phyloP scores from a whole-genome alignment of 2,329 filamentous ascomycete genomes.

The Proliferodiscus dingleyae region DNA sequence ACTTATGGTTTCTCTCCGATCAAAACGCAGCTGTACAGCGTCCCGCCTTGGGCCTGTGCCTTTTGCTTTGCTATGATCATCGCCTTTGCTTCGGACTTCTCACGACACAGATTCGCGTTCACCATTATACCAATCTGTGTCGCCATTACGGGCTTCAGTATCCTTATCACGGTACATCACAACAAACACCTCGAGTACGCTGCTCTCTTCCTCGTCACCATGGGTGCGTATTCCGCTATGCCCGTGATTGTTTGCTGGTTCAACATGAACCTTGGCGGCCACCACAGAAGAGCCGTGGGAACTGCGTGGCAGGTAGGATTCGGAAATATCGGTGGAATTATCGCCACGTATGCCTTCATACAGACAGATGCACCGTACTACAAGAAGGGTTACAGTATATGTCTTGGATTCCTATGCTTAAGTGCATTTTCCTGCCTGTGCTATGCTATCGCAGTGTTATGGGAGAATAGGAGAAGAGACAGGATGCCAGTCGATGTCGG shows the following conservation, averaged over 20 bases:
- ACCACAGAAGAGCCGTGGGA: slow-evolving; percentile 65
- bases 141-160: slow-evolving; percentile 68
- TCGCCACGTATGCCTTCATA: slow-evolving; percentile 68
- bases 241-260: slow-evolving; percentile 82
- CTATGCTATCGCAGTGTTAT: slow-evolving; percentile 55
- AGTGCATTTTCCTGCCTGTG: slow-evolving; percentile 55
- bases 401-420: slow-evolving; percentile 67
- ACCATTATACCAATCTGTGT: slow-evolving; percentile 63
- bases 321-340: slow-evolving; percentile 75
- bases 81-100: slow-evolving; percentile 66
- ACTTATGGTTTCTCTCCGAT: slow-evolving; percentile 59
- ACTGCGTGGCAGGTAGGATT: slow-evolving; percentile 75
- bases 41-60: slow-evolving; percentile 61
- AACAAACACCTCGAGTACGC: slow-evolving; percentile 66
- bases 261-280: slow-evolving; percentile 72
- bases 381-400: slow-evolving; percentile 70
- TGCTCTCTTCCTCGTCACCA: slow-evolving; percentile 75
- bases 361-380: slow-evolving; percentile 63
- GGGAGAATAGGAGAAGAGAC: slow-evolving; percentile 57
- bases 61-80: slow-evolving; percentile 75
- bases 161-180: slow-evolving; percentile 67
- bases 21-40: slow-evolving; percentile 45
- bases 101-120: slow-evolving; percentile 71
- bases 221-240: slow-evolving; percentile 82
- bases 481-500: slow-evolving; percentile 40